Evolutionary conservation across 1,139 yeast genomes (phyloP).

Genomic region (Sugiyamaella novakii): DNA sequence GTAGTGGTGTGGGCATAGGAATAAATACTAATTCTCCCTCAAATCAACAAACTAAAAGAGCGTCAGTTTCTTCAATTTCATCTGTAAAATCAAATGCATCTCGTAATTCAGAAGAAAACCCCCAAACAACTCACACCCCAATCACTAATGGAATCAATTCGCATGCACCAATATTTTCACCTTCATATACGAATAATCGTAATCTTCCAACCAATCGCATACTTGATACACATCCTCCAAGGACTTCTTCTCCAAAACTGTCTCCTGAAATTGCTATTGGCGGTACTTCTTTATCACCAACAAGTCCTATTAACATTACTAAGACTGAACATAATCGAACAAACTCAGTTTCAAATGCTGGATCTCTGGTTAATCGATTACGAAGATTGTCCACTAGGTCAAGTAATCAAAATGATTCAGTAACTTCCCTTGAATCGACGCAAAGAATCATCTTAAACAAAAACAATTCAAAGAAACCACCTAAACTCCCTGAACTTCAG

Average conservation of each 20-base stretch:
- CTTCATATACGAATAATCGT: constrained; percentile 6
- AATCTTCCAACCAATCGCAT: constrained; percentile 17
- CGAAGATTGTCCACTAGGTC: constrained; percentile 29
- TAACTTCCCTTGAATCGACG: constrained; percentile 2
- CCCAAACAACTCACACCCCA: constrained; percentile 1
- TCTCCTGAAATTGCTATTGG: constrained; percentile 23
- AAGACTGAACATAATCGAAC: constrained; percentile 12
- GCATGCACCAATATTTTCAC: background rate
- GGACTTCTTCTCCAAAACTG: constrained; percentile 27
- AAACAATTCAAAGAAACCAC: constrained; percentile 46
- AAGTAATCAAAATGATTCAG: constrained; percentile 11
- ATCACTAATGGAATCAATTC: background rate
- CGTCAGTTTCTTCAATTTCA: background rate
- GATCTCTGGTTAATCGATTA: constrained; percentile 30
- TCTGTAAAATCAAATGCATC: background rate
- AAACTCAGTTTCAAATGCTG: constrained; percentile 18
- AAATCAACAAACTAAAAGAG: background rate
- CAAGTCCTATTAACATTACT: constrained; percentile 6
- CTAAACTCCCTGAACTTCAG: constrained; percentile 48
- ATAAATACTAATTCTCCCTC: background rate
- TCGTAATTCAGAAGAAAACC: background rate
- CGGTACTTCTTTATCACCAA: constrained; percentile 18
- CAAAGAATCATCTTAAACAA: constrained; percentile 50
- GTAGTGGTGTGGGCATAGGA: background rate
- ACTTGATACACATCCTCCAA: constrained; percentile 24